phyloP scores from a whole-genome alignment of 371 early-diverging fungal genomes.

The Mucor racemosus region DNA sequence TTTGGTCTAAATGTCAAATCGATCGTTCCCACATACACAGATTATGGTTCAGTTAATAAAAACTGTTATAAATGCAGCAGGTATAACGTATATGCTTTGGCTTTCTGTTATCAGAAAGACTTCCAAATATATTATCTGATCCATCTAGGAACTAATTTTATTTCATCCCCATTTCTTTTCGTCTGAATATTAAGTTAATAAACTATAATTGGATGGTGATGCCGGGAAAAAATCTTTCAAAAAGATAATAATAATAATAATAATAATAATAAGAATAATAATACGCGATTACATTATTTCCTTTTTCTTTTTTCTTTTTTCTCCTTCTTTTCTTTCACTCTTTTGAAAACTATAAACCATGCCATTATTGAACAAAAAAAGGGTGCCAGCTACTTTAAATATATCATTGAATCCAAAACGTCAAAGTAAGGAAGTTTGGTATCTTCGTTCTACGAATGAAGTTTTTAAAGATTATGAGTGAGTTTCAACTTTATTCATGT shows the following conservation, averaged over 20 bases:
- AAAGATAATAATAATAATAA: not conserved
- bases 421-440: slow-evolving; percentile 67
- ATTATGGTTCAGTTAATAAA: too few relatives aligned
- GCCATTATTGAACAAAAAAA: slow-evolving; percentile 50
- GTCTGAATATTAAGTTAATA: too few relatives aligned
- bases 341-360: slow-evolving; percentile 15
- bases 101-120: too few relatives aligned
- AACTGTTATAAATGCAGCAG: too few relatives aligned
- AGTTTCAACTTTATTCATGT: slow-evolving; percentile 20
- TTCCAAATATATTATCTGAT: too few relatives aligned
- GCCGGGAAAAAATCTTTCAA: slow-evolving; percentile 12
- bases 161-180: too few relatives aligned
- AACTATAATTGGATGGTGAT: not conserved
- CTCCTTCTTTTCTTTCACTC: not conserved
- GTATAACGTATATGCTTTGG: too few relatives aligned
- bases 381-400: slow-evolving; percentile 35
- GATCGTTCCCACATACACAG: too few relatives aligned
- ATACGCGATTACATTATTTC: too few relatives aligned
- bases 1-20: too few relatives aligned
- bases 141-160: too few relatives aligned
- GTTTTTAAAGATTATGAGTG: slow-evolving; percentile 86
- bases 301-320: slow-evolving; percentile 9
- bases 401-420: slow-evolving; percentile 46
- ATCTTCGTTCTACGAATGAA: slow-evolving; percentile 87
- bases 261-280: not conserved